These are phyloP conservation scores for Colletotrichum orbiculare DNA, from an alignment of 2,329 filamentous ascomycete species.

Conservation along the genomic window DNA sequence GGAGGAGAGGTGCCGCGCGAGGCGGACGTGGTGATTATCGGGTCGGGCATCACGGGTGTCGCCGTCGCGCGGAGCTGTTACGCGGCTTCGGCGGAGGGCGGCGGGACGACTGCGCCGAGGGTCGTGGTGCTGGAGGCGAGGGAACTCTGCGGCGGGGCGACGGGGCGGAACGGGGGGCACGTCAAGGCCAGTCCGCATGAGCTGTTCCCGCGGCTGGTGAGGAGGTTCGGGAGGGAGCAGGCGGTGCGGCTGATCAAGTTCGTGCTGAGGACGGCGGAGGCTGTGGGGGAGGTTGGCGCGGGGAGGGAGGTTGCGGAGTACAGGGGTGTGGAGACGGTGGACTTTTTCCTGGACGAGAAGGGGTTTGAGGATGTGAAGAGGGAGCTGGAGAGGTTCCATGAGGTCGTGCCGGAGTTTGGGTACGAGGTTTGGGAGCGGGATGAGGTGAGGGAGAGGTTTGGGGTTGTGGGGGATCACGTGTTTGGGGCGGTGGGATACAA, in stretches of 20 bases:
- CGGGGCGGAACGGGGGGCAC: conserved; percentile 64
- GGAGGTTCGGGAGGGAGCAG: conserved; percentile 45
- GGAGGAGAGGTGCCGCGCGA: conserved; percentile 45
- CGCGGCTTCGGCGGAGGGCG: conserved; percentile 28
- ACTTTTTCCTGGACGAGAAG: conserved; percentile 54
- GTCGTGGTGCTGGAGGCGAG: conserved; percentile 64
- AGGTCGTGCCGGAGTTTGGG: conserved; percentile 54
- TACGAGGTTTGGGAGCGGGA: conserved; percentile 48
- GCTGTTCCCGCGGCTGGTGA: conserved; percentile 49
- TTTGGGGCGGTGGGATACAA: conserved; percentile 56
- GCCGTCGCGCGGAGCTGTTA: conserved; percentile 47
- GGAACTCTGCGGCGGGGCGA: conserved; percentile 61
- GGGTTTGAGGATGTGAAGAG: conserved; percentile 47
- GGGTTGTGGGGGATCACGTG: conserved; percentile 45
- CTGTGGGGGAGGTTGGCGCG: conserved; percentile 52
- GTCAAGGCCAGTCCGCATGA: conserved; percentile 59
- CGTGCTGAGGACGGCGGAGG: conserved; percentile 54
- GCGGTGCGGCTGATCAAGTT: conserved; percentile 57
- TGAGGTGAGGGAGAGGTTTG: conserved; percentile 50
- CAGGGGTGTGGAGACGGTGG: conserved; percentile 58
- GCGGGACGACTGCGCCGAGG: conserved; percentile 9
- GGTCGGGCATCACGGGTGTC: conserved; percentile 64
- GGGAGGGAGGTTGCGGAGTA: conserved; percentile 52
- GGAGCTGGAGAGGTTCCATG: conserved; percentile 47
- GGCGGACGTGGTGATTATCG: conserved; percentile 63